Conservation (phyloP, 2,329 filamentous ascomycete species). For the Myriosclerotinia curreyana region DNA sequence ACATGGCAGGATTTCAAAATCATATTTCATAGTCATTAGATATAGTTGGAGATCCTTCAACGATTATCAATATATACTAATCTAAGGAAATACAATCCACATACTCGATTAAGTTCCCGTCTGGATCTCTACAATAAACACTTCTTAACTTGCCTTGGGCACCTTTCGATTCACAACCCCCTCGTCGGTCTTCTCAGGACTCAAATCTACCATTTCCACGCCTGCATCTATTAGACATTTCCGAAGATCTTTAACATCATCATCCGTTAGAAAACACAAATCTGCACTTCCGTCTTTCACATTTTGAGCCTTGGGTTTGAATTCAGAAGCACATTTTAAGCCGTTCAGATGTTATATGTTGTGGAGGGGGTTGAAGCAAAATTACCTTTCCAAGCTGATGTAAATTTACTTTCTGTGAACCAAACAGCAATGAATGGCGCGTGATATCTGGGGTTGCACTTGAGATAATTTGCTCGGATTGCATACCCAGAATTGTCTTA, state of each 20-base stretch:
- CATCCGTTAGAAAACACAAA: constrained; percentile 56
- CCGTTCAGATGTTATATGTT: neutral
- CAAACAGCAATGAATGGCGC: constrained; percentile 56
- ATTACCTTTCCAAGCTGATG: constrained; percentile 50
- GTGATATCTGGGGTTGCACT: constrained; percentile 39
- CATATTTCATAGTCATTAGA: constrained; percentile 19
- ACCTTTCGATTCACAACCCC: constrained; percentile 56
- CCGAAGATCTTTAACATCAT: constrained; percentile 49
- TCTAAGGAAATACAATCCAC: constrained; percentile 10
- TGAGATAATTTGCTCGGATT: constrained; percentile 50
- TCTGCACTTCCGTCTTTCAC: constrained; percentile 57
- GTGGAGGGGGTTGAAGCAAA: neutral
- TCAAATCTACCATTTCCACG: constrained; percentile 45
- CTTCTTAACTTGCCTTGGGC: constrained; percentile 54
- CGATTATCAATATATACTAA: constrained; percentile 10
- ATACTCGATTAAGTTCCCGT: constrained; percentile 61
- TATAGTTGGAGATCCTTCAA: constrained; percentile 28
- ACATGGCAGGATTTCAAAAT: neutral
- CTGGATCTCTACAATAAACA: constrained; percentile 59
- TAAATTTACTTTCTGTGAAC: constrained; percentile 59
- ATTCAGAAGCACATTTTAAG: constrained; percentile 42
- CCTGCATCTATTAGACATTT: constrained; percentile 43
- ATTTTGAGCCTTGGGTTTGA: constrained; percentile 55
- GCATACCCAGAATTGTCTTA: constrained; percentile 55
- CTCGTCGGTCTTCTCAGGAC: constrained; percentile 40